phyloP scores from a whole-genome alignment of 148 eudicot species.

The Amaranthus hypochondriacus region DNA sequence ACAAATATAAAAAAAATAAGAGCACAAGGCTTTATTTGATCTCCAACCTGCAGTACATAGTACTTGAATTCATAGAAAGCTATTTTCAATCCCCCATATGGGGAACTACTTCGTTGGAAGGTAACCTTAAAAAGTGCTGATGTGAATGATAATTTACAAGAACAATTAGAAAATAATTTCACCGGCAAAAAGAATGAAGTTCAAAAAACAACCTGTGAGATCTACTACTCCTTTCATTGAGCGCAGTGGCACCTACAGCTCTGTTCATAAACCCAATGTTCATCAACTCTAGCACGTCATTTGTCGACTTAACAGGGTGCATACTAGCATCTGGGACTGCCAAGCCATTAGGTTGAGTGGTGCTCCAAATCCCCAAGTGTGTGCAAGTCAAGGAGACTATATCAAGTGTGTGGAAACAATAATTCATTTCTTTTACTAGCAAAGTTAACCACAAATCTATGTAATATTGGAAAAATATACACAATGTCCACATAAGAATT shows the following conservation, averaged over 20 bases:
- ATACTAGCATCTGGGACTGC: slow-evolving; percentile 99
- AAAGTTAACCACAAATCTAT: background rate
- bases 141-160: background rate
- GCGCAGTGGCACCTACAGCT: slow-evolving; percentile 92
- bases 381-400: slow-evolving; percentile 63
- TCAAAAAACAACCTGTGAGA: slow-evolving; percentile 71
- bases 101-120: background rate
- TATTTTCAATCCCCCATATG: background rate
- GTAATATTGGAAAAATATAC: too few species aligned
- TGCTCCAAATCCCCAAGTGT: slow-evolving; percentile 95
- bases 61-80: too few species aligned
- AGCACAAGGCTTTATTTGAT: background rate
- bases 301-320: slow-evolving; percentile 81
- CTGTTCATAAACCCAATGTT: slow-evolving; percentile 83
- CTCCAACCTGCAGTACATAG: background rate
- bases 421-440: background rate
- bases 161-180: background rate
- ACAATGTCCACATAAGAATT: background rate
- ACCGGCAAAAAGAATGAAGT: background rate
- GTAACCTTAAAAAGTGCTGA: background rate
- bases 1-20: background rate
- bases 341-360: slow-evolving; percentile 89
- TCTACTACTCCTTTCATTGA: slow-evolving; percentile 95
- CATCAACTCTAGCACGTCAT: slow-evolving; percentile 86
- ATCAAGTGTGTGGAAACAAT: slow-evolving; percentile 4